These are phyloP conservation scores for Akanthomyces dipterigenus DNA, from an alignment of 2,329 filamentous ascomycete genomes.

Conservation along the genomic window DNA sequence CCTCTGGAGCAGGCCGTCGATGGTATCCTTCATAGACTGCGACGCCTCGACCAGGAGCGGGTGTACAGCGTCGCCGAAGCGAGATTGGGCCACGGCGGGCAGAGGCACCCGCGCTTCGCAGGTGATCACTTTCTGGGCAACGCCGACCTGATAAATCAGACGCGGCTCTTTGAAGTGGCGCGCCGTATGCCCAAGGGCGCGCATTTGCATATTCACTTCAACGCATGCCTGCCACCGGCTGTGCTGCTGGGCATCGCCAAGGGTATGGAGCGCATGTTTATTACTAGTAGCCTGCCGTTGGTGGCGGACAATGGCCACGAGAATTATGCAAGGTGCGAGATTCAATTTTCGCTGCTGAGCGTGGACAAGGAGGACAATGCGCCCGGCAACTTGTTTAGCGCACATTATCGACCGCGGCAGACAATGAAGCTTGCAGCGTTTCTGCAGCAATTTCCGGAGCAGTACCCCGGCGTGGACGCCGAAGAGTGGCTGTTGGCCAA, in stretches of 20 bases:
- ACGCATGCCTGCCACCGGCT: conserved; percentile 59
- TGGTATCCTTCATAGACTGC: conserved; percentile 32
- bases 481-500: conserved; percentile 55
- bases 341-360: conserved; percentile 52
- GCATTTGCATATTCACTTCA: conserved; percentile 72
- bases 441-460: conserved; percentile 26
- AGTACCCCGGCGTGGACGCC: conserved; percentile 21
- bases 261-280: conserved; percentile 59
- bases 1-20: conserved; percentile 32
- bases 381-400: conserved; percentile 42
- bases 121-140: conserved; percentile 56
- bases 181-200: conserved; percentile 61
- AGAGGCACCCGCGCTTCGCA: conserved; percentile 37
- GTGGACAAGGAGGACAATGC: conserved; percentile 22
- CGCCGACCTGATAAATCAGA: conserved; percentile 45
- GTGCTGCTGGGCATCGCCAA: conserved; percentile 50
- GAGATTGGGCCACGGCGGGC: conserved; percentile 33
- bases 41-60: conserved; percentile 26
- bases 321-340: conserved; percentile 48
- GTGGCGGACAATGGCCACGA: conserved; percentile 29
- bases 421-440: conserved; percentile 40
- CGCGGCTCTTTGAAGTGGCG: conserved; percentile 51
- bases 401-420: conserved; percentile 37
- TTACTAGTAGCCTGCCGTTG: conserved; percentile 52
- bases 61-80: conserved; percentile 29